A percentile compares a stretch with the other conserved stretches of the same genome.
phyloP scores from a whole-genome alignment of 306 rosid species.

The Oemleria cerasiformis region DNA sequence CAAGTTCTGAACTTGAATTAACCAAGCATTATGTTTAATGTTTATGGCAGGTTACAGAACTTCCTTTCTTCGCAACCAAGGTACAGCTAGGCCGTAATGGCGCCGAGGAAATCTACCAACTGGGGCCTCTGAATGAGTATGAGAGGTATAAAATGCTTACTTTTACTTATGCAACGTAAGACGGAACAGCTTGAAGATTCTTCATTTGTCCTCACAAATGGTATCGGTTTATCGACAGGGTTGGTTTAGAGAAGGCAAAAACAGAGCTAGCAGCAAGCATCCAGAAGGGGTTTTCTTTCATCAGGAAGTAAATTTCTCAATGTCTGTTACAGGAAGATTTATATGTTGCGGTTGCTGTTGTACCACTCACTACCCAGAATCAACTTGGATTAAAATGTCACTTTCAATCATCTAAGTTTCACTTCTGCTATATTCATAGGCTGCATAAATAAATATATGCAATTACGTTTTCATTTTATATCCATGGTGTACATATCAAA shows the following conservation, averaged over 20 bases:
- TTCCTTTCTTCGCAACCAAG: constrained; percentile 85
- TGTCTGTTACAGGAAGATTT: not conserved
- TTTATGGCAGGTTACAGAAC: constrained; percentile 67
- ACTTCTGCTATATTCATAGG: too few relatives aligned
- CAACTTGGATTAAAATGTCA: not conserved
- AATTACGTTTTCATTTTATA: not conserved
- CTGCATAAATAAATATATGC: constrained; percentile 2
- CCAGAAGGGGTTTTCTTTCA: constrained; percentile 63
- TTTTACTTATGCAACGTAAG: not conserved
- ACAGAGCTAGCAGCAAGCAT: constrained; percentile 57
- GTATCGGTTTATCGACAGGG: constrained; percentile 31
- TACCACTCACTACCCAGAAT: not conserved
- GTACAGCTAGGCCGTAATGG: constrained; percentile 80
- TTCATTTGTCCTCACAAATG: not conserved
- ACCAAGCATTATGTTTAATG: not conserved
- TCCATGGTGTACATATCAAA: not conserved
- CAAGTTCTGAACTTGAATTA: constrained; percentile 9
- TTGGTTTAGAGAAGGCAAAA: constrained; percentile 71
- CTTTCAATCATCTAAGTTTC: not conserved
- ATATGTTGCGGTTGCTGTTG: constrained; percentile 5
- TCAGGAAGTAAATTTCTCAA: constrained; percentile 23
- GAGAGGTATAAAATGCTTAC: constrained; percentile 50
- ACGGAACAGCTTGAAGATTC: not conserved
- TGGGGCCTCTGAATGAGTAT: constrained; percentile 82
- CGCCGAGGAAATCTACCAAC: constrained; percentile 66